Base-by-base conservation (phyloP, 805 yeast genomes). In the Saccharomycopsis synnaedendra region DNA sequence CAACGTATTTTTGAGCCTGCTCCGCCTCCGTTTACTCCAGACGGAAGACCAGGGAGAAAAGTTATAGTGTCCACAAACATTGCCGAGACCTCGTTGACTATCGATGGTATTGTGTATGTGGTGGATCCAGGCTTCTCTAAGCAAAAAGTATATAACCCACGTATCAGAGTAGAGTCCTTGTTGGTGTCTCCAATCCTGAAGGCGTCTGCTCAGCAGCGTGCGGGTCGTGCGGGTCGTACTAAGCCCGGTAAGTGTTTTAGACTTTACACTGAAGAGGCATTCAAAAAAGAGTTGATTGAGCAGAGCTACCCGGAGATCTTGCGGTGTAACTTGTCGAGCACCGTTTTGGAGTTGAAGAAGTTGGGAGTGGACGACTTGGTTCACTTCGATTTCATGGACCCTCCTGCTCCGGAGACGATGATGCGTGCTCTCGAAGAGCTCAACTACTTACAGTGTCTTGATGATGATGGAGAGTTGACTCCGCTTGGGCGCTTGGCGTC, bases 171-270 rank as follows among this genome's bases (percentile, higher is more conserved):
- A 32, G 97, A 90, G 65, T 87, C 97, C 0, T 71, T 90, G 56
- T 72, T 90, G 46, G 97, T 93, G 4, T 85, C 96, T 5, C 97
- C 97, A 36, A 89, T 93, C 53, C 89, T 97, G 7, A 89, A 88
- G 67, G 98, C 98, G 0, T 82, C 94, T 43, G 96, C 98, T 1
- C 96, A 90, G 67, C 98, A 90, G 67, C 79, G 98, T 66, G 97
- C 97, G 35, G 98, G 98, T 76, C 85, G 98, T 76, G 98, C 98
- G 48, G 98, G 98, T 70, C 90, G 98, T 78, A 90, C 97, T 5
- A 78, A 96, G 60, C 96, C 97, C 10, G 98, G 98, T 61, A 90
- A 93, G 65, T 90, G 97, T 67, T 90, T 90, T 76, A 75, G 98
- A 61, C 71, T 90, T 47, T 90, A 90, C 68, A 93, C 98, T 1